Conservation (phyloP, 2,329 filamentous ascomycete species). For the Pseudogymnoascus verrucosus region DNA sequence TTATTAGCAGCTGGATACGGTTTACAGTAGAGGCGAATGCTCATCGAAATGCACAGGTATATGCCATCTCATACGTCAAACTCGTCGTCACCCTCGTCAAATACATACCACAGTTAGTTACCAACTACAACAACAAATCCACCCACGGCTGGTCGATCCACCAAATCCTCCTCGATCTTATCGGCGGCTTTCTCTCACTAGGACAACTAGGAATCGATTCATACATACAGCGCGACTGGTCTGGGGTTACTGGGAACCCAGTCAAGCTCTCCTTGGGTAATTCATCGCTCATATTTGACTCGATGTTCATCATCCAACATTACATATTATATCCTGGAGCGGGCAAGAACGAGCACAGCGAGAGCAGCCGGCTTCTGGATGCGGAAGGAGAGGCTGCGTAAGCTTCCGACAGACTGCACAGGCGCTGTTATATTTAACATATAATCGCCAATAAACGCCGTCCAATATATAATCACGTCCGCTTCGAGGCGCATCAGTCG, state of each 20-base stretch:
- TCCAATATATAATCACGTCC: not conserved
- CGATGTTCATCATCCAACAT: slow-evolving; percentile 82
- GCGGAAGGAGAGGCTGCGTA: not conserved
- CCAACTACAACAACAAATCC: slow-evolving; percentile 77
- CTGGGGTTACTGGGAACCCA: slow-evolving; percentile 81
- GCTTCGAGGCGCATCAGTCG: not conserved
- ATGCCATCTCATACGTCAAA: slow-evolving; percentile 79
- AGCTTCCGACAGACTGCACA: not conserved
- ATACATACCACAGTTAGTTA: slow-evolving; percentile 78
- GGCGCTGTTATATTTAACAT: not conserved
- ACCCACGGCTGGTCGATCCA: slow-evolving; percentile 82
- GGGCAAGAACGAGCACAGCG: slow-evolving; percentile 19
- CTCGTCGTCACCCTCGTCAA: slow-evolving; percentile 82
- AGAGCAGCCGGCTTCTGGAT: not conserved
- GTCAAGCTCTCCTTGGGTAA: slow-evolving; percentile 84
- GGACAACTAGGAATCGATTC: slow-evolving; percentile 79
- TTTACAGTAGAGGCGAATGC: not conserved
- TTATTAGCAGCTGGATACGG: not conserved
- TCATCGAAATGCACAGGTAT: slow-evolving; percentile 32
- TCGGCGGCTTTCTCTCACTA: slow-evolving; percentile 73
- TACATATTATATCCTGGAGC: slow-evolving; percentile 62
- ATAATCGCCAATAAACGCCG: not conserved
- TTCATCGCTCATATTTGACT: slow-evolving; percentile 76
- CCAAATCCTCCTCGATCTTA: slow-evolving; percentile 76
- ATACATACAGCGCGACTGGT: slow-evolving; percentile 78